Evolutionary conservation across 139 green algal genomes (phyloP).

Genomic region (Chlamydomonas sp.): DNA sequence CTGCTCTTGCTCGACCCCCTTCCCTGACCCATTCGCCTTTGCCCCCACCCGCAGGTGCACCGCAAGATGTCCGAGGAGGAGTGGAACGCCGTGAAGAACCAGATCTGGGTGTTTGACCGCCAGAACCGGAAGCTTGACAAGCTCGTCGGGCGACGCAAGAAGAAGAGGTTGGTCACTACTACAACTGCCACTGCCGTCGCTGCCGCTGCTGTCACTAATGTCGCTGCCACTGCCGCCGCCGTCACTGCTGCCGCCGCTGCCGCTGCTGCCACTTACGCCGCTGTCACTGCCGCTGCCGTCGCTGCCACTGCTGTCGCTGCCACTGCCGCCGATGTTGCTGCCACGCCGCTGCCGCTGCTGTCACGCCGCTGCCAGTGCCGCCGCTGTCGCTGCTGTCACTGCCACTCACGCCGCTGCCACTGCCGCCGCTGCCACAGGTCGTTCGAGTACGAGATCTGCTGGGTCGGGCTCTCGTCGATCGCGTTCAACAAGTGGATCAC

Average conservation of each 20-base stretch:
- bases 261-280: no score
- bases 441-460: conserved; percentile 18
- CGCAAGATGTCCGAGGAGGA: conserved; percentile 42
- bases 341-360: no score
- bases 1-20: neutral
- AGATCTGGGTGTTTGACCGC: conserved; percentile 47
- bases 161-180: conserved; percentile 41
- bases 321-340: no score
- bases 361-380: no score
- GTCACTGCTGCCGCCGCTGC: no score
- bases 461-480: conserved; percentile 33
- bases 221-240: no score
- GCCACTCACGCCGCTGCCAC: no score
- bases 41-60: conserved; percentile 12
- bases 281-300: no score
- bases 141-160: conserved; percentile 48
- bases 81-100: conserved; percentile 43
- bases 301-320: no score
- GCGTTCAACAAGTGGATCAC: conserved; percentile 31
- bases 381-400: no score
- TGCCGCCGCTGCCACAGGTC: neutral
- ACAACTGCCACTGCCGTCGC: neutral
- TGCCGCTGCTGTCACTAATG: neutral
- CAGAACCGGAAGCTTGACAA: conserved; percentile 44
- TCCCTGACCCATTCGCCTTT: neutral